phyloP scores from a whole-genome alignment of 2,329 filamentous ascomycete genomes.

The Iodosphaeria phyllophila region DNA sequence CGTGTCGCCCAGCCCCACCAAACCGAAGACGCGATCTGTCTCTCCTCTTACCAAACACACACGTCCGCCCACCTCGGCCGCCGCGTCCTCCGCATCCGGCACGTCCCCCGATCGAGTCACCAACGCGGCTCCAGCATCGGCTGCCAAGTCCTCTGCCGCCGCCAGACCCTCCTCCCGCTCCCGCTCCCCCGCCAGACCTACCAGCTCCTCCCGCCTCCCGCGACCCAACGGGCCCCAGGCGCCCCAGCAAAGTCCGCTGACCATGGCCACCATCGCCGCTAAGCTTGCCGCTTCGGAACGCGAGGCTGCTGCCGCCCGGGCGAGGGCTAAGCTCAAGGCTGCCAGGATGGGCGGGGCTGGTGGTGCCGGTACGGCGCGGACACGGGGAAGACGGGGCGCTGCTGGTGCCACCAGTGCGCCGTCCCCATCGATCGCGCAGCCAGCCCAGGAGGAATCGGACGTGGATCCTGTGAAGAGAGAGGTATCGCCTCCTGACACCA shows the following conservation, averaged over 20 bases:
- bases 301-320: conserved; percentile 43
- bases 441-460: neutral
- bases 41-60: conserved; percentile 1
- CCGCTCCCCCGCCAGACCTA: conserved; percentile 10
- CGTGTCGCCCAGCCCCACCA: too few species aligned
- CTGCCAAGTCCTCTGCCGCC: neutral
- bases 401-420: conserved; percentile 2
- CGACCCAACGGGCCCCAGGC: conserved; percentile 15
- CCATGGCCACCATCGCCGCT: conserved; percentile 41
- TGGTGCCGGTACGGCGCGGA: too few species aligned
- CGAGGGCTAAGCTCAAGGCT: conserved; percentile 42
- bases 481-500: conserved; percentile 1
- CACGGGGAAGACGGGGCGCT: conserved; percentile 2
- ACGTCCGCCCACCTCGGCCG: conserved; percentile 4
- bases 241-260: conserved; percentile 35
- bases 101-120: too few species aligned
- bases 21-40: neutral
- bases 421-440: neutral
- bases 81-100: too few species aligned
- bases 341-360: conserved; percentile 17
- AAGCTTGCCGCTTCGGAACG: conserved; percentile 45
- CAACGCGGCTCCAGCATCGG: too few species aligned
- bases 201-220: conserved; percentile 13
- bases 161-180: conserved; percentile 2
- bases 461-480: conserved; percentile 2